phyloP scores from a whole-genome alignment of 2,329 filamentous ascomycete species.

The Paraphaeosphaeria sporulosa region DNA sequence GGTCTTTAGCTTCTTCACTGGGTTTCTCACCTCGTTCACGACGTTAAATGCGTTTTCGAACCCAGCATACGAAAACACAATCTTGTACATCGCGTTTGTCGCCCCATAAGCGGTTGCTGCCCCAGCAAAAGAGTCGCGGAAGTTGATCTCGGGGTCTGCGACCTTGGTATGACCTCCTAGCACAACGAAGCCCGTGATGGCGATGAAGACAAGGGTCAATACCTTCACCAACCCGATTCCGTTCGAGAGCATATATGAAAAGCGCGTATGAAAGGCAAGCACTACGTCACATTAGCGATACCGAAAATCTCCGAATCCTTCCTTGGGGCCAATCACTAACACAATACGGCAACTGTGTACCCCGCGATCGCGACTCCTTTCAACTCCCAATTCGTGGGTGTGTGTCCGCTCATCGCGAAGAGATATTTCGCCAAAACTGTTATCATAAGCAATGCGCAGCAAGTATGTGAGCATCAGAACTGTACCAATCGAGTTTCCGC shows the following conservation, averaged over 20 bases:
- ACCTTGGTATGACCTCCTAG: slow-evolving; percentile 64
- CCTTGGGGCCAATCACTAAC: slow-evolving; percentile 47
- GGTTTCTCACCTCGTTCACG: slow-evolving; percentile 68
- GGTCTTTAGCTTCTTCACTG: slow-evolving; percentile 61
- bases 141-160: slow-evolving; percentile 62
- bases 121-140: slow-evolving; percentile 62
- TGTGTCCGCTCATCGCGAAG: slow-evolving; percentile 62
- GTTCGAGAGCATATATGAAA: slow-evolving; percentile 65
- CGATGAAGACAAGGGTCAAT: slow-evolving; percentile 62
- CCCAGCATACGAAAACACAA: slow-evolving; percentile 66
- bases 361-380: slow-evolving; percentile 72
- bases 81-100: slow-evolving; percentile 66
- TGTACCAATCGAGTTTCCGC: slow-evolving; percentile 67
- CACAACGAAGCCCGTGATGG: slow-evolving; percentile 65
- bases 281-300: slow-evolving; percentile 31
- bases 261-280: slow-evolving; percentile 63
- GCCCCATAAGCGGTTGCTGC: slow-evolving; percentile 58
- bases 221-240: slow-evolving; percentile 66
- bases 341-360: slow-evolving; percentile 66
- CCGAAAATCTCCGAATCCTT: not conserved
- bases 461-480: not conserved
- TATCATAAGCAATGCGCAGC: not conserved
- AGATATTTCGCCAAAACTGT: slow-evolving; percentile 69
- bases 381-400: slow-evolving; percentile 66
- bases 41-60: slow-evolving; percentile 69